Evolutionary conservation across 2,329 filamentous ascomycete genomes (phyloP), one percentile per base, ranked within the genome.

Genomic region (Leptosphaerulina australis): DNA sequence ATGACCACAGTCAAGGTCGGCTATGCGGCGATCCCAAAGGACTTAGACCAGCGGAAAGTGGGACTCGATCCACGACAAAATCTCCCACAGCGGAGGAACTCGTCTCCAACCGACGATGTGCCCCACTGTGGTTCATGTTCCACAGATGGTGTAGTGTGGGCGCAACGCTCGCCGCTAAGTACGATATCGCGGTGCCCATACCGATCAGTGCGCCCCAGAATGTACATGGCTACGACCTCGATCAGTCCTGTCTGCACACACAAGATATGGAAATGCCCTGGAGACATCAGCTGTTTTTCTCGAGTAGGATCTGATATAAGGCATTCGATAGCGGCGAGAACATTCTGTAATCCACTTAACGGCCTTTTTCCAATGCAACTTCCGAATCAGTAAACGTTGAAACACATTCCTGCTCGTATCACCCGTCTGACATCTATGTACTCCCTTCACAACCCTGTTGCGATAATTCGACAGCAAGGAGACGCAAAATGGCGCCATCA

Each of bases 21-120:
- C 26, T 36, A 18, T 6, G 41, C 36, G 41, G 46, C 21, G 26
- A 43, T 51, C 36, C 48, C 48, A 51, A n/a, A 33, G 41, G 36
- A 43, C 37, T 26, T 51, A 43, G 48, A 29, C 36, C 26, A 46
- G 41, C 48, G 48, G 48, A 9, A 51, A 46, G 48, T 51, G 48
- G 48, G 48, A 51, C 48, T 45, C 3, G 14, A 24, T 20, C 28
- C 28, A 20, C 31, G 48, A 43, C 48, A 43, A 44, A 45, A 41
- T 26, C 36, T 46, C 36, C 41, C 17, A 15, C 48, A 37, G 37
- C 41, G 41, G 48, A 44, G 34, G 37, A 37, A 37, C 37, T 46
- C 41, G 30, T 31, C 34, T 40, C 8, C 30, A 46, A 45, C 30
- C 41, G 48, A 51, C 48, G 48, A 51, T 46, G 29, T 28, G 41